Conservation (phyloP, 2,329 filamentous ascomycete species). For the Paraconiothyrium sp. region DNA sequence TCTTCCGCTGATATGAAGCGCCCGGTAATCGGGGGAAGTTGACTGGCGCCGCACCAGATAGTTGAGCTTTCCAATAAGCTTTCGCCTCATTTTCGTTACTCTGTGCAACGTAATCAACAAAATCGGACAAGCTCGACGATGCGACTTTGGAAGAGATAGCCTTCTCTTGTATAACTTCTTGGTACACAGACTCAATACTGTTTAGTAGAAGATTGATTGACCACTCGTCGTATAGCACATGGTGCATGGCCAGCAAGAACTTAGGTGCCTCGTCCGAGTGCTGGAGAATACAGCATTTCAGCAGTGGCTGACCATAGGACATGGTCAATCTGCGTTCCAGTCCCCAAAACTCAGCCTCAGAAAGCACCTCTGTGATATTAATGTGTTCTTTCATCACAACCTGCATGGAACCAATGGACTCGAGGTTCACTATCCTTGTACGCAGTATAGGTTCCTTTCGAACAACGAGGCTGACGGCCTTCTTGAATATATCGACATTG, state of each 20-base stretch:
- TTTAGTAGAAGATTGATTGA: conserved; percentile 55
- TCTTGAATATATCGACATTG: conserved; percentile 41
- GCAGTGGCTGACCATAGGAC: conserved; percentile 45
- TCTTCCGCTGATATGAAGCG: background rate
- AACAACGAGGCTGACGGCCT: conserved; percentile 53
- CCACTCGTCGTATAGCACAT: conserved; percentile 90
- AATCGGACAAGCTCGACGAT: background rate
- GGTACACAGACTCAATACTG: conserved; percentile 35
- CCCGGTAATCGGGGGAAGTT: conserved; percentile 3
- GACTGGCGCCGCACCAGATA: conserved; percentile 1
- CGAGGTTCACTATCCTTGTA: conserved; percentile 44
- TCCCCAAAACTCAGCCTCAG: conserved; percentile 42
- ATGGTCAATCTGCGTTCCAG: conserved; percentile 42
- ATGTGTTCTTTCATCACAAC: background rate
- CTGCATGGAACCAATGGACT: conserved; percentile 4
- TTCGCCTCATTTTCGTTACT: background rate
- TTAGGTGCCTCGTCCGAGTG: conserved; percentile 30
- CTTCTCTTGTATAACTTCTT: background rate
- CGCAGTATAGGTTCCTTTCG: conserved; percentile 55
- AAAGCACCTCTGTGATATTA: background rate
- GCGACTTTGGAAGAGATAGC: background rate
- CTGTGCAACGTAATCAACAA: background rate
- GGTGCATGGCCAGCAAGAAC: conserved; percentile 75
- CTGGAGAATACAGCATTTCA: background rate
- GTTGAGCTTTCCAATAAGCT: background rate